Base-by-base conservation (phyloP, 2,329 filamentous ascomycete genomes). In the Pseudopyrenochaeta lycopersici region DNA sequence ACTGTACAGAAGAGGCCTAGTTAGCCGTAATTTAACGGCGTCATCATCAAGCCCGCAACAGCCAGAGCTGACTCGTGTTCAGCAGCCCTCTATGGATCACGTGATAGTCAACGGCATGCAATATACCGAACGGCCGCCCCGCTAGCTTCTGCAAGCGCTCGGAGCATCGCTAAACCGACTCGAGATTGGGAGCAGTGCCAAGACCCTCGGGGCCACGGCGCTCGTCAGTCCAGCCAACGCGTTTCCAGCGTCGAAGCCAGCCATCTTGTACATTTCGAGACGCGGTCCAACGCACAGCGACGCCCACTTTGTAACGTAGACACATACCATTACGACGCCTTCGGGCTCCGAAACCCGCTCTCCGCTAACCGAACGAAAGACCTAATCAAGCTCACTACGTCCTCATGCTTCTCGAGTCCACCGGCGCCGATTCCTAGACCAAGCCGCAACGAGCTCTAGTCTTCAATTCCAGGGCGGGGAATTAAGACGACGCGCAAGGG, bases 281-380 rank as follows among this genome's bases (percentile, higher is more conserved):
- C 17, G 42, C 29, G 18, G 31, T 45, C 29, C 17, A 32, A 45
- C 31, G 42, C 42, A 45, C 42, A 33, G 17, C 27, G 31, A 45
- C 20, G 11, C 27, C 42, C 10, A 45, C 27, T 45, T 45, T 33
- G 27, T 45, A n/a, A n/a, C n/a, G n/a, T n/a, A n/a, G n/a, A n/a
- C n/a, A n/a, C n/a, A n/a, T n/a, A n/a, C n/a, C n/a, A n/a, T n/a
- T n/a, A n/a, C n/a, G n/a, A n/a, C 42, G 42, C 42, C 23, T 27
- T 45, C 27, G 20, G 14, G 33, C 44, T 14, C 46, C 30, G 17
- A 40, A 45, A 46, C 23, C 41, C 49, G 23, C 41, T 33, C 41
- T 52, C 42, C 49, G 41, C 42, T 33, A 18, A 50, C 47, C 39
- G 39, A 50, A 50, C 47, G 15, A 36, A 44, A 44, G 40, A 44